Percentiles rank a stretch among this genome's conserved stretches.
phyloP scores from a whole-genome alignment of 2,329 filamentous ascomycete genomes.

The Tolypocladium nubicola region DNA sequence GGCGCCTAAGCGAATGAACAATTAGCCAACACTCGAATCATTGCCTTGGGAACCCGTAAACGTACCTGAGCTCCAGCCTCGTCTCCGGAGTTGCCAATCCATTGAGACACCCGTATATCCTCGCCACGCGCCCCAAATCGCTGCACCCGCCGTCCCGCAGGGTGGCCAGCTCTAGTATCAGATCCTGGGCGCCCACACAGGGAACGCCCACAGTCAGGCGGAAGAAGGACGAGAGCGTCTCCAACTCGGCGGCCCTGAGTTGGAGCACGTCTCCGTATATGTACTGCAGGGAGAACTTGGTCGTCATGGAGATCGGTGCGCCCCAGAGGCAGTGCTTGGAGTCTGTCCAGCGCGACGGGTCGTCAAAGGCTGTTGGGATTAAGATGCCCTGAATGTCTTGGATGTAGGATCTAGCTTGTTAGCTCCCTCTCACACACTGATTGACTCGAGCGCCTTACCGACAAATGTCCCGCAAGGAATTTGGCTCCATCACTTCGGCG shows the following conservation, averaged over 20 bases:
- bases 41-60: not conserved
- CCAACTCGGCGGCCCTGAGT: not conserved
- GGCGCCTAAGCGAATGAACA: not conserved
- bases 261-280: not conserved
- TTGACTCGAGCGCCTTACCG: not conserved
- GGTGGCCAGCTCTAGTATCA: not conserved
- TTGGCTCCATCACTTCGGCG: slow-evolving; percentile 1
- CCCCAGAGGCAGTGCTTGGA: slow-evolving; percentile 2
- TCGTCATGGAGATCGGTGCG: not conserved
- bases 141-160: not conserved
- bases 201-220: slow-evolving; percentile 1
- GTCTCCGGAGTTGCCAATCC: not conserved
- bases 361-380: not conserved
- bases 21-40: not conserved
- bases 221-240: slow-evolving; percentile 1
- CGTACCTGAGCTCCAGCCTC: not conserved
- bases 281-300: not conserved
- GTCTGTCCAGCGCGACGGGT: slow-evolving; percentile 1
- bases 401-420: slow-evolving; percentile 1
- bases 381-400: slow-evolving; percentile 5
- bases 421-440: not conserved
- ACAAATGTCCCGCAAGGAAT: slow-evolving; percentile 2
- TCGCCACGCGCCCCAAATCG: not conserved
- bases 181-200: not conserved
- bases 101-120: not conserved